Evolutionary conservation across 768 basidiomycete species (phyloP), one percentile per base, ranked within the genome.

Genomic region (Lyophyllum decastes): DNA sequence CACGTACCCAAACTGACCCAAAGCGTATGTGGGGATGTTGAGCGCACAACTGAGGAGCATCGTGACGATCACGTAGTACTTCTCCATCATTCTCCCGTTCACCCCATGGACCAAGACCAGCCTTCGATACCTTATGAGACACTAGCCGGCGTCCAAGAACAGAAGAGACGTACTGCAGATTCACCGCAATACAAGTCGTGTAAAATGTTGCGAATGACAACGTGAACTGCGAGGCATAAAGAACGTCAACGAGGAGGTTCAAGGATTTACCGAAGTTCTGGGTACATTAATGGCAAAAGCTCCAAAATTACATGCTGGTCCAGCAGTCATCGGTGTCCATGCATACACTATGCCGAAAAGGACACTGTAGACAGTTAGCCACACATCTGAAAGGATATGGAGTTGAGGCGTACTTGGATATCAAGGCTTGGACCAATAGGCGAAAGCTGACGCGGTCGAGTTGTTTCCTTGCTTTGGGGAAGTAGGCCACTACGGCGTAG

Each of bases 71-170:
- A 70, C 16, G 46, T 71, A 71, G 50, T 66, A 71, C 46, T 69
- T 69, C 49, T 70, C 69, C 57, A 70, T 49, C 43, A n/a, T 54
- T 16, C 62, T 64, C 2, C 69, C 69, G 52, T 70, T 68, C 9
- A 66, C 53, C 11, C 62, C 55, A 47, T 65, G 61, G 14, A 68
- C 65, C 17, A 70, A 52, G n/a, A 70, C 68, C 11, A 70, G 43
- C 35, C 69, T 68, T 26, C 26, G 47, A 30, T 25, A 17, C 26
- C 2, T 4, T 8, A 12, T 48, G 44, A 30, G 47, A 26, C 47
- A 17, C 17, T 9, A 22, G 24, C n/a, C 4, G 52, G 7, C 14
- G 26, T 16, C 30, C 25, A 48, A 44, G 17, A 40, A 14, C 22
- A 27, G 7, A 27, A 17, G 12, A 19, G n/a, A 49, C 64, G 4